Evolutionary conservation across 805 yeast species (phyloP).

Genomic region (Candida insectorum): DNA sequence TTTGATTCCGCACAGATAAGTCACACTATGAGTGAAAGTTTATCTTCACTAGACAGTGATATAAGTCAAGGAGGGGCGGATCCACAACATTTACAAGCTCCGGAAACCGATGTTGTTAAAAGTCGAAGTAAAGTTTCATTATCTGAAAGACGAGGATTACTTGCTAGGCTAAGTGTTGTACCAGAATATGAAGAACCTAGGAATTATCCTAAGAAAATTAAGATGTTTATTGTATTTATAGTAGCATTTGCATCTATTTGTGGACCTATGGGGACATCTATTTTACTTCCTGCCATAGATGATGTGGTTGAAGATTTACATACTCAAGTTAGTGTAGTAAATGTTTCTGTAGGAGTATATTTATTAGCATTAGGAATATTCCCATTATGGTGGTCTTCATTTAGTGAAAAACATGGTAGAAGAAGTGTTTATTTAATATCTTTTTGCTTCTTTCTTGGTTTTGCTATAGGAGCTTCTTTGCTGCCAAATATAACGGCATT

Average conservation of each 20-base stretch:
- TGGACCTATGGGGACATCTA: conserved; percentile 90
- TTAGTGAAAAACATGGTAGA: conserved; percentile 73
- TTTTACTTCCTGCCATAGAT: conserved; percentile 73
- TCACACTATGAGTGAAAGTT: not conserved
- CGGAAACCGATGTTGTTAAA: too few relatives aligned
- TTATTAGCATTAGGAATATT: conserved; percentile 70
- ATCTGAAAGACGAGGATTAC: conserved; percentile 55
- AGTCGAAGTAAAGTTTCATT: conserved; percentile 17
- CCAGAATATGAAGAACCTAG: conserved; percentile 78
- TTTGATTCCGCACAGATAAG: not conserved
- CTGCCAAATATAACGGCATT: conserved; percentile 59
- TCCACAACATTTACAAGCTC: conserved; percentile 4
- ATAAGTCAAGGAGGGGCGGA: not conserved
- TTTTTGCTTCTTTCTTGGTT: conserved; percentile 58
- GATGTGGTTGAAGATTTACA: conserved; percentile 52
- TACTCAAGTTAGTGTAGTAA: conserved; percentile 60
- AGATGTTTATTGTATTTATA: conserved; percentile 54
- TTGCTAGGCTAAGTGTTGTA: conserved; percentile 47
- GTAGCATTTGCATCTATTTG: conserved; percentile 72
- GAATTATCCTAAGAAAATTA: conserved; percentile 49
- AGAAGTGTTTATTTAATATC: conserved; percentile 70
- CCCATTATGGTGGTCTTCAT: conserved; percentile 87
- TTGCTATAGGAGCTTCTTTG: conserved; percentile 70
- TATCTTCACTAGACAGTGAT: not conserved
- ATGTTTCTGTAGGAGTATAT: conserved; percentile 78